phyloP scores from a whole-genome alignment of 768 basidiomycete genomes.

The Hygrophorus pudorinus region DNA sequence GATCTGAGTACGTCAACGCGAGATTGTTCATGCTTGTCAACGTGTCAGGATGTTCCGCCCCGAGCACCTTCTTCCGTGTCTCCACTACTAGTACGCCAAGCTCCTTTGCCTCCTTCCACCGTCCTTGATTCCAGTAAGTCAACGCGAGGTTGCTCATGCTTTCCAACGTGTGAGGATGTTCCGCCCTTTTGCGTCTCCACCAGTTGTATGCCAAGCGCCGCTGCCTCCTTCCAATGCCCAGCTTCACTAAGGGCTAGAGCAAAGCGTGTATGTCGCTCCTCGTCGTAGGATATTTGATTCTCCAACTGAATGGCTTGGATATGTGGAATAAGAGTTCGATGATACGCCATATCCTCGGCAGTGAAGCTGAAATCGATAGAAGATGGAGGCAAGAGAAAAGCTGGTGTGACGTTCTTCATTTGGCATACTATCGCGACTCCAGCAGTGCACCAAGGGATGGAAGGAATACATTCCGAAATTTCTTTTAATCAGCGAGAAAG shows the following conservation, averaged over 20 bases:
- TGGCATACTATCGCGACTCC: constrained; percentile 4
- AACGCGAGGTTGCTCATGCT: background rate
- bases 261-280: background rate
- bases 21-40: background rate
- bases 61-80: background rate
- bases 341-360: background rate
- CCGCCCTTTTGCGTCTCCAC: background rate
- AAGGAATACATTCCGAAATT: constrained; percentile 4
- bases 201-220: background rate
- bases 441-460: constrained; percentile 9
- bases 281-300: background rate
- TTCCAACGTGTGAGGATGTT: background rate
- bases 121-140: background rate
- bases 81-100: too few relatives aligned
- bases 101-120: too few relatives aligned
- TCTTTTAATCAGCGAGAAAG: constrained; percentile 12
- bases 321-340: constrained; percentile 2
- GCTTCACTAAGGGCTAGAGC: background rate
- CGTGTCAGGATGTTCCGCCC: background rate
- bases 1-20: background rate
- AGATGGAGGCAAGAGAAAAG: background rate
- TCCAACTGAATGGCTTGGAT: constrained; percentile 1
- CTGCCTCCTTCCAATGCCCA: constrained; percentile 1
- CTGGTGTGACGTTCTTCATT: background rate
- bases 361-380: background rate